A percentile compares a stretch with the other conserved stretches of the same genome.
Conservation (phyloP, 345 rosid genomes). For the Physaria fendleri region DNA sequence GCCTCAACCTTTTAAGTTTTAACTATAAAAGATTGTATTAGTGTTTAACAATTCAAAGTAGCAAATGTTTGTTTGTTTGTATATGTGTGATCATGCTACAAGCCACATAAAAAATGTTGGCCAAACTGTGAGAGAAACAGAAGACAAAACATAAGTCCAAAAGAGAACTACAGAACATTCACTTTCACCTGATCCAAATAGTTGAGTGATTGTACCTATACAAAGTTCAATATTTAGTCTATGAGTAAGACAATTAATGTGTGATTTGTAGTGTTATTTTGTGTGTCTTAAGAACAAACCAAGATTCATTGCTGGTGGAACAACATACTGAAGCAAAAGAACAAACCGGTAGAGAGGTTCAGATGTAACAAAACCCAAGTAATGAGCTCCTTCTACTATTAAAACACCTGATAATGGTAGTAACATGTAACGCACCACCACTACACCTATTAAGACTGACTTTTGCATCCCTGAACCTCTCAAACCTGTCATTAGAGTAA, state of each 20-base stretch:
- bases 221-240: not conserved
- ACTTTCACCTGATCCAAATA: conserved; percentile 58
- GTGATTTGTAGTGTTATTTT: conserved; percentile 23
- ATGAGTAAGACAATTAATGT: conserved; percentile 14
- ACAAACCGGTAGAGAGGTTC: conserved; percentile 62
- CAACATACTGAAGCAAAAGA: conserved; percentile 54
- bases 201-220: conserved; percentile 60
- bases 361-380: conserved; percentile 39
- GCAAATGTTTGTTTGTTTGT: not conserved
- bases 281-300: conserved; percentile 30
- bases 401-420: conserved; percentile 54
- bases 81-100: conserved; percentile 30
- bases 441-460: conserved; percentile 39
- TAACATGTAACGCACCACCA: conserved; percentile 42
- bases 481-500: conserved; percentile 33
- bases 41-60: not conserved
- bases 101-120: conserved; percentile 65
- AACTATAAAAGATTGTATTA: conserved; percentile 18
- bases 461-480: conserved; percentile 37
- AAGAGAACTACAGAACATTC: conserved; percentile 73
- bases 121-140: conserved; percentile 59
- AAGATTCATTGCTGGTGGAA: conserved; percentile 78
- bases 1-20: conserved; percentile 6
- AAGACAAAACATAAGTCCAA: conserved; percentile 55
- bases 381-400: conserved; percentile 39